Conservation (phyloP, 2,329 filamentous ascomycete species). For the Aspergillus quadricinctus region DNA sequence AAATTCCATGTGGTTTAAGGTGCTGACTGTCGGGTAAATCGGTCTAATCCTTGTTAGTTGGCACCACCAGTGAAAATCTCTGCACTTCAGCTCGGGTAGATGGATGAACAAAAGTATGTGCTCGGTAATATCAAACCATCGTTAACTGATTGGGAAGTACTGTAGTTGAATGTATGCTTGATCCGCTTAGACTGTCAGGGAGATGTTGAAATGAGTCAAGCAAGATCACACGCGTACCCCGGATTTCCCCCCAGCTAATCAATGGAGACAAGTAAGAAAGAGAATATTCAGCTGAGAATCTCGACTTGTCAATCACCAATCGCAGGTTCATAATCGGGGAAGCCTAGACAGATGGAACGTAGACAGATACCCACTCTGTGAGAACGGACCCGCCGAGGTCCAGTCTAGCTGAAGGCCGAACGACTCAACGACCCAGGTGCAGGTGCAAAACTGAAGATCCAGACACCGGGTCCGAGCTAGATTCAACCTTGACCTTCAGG, state of each 20-base stretch:
- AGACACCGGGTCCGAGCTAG: neutral
- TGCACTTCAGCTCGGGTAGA: neutral
- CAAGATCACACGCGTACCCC: neutral
- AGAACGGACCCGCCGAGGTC: conserved; percentile 1
- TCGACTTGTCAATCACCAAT: neutral
- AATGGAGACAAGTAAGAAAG: neutral
- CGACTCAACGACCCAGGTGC: neutral
- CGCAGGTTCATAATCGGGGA: neutral
- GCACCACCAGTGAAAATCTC: neutral
- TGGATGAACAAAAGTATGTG: neutral
- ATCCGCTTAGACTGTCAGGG: neutral
- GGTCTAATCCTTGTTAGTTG: neutral
- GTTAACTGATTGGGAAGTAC: neutral
- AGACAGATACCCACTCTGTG: neutral
- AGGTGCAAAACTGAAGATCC: neutral
- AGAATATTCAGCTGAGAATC: neutral
- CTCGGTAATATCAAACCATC: neutral
- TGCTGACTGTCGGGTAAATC: neutral
- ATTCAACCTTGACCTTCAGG: neutral
- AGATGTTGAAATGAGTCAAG: neutral
- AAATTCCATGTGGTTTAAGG: conserved; percentile 3
- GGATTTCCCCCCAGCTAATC: neutral
- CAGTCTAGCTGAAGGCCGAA: neutral
- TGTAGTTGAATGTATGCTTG: neutral
- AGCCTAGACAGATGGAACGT: neutral